A percentile compares a stretch with the other conserved stretches of the same genome.
Evolutionary conservation across 441 rosid genomes (phyloP).

Genomic region (Brassica balearica): DNA sequence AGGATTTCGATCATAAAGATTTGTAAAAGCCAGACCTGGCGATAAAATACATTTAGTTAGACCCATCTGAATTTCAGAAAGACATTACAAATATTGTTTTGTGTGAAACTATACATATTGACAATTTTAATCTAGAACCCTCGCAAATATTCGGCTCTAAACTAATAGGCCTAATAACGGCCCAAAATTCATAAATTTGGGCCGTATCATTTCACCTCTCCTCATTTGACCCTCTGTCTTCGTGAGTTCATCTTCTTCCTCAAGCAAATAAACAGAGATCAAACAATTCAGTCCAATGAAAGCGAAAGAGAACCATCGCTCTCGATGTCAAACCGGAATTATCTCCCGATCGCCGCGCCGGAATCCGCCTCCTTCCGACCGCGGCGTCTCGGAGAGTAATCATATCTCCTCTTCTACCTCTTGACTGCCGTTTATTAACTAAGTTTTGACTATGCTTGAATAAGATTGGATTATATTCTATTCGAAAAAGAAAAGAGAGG

Average conservation of each 20-base stretch:
- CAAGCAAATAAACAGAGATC: neutral
- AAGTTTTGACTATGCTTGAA: constrained; percentile 9
- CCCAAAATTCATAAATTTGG: neutral
- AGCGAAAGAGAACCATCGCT: neutral
- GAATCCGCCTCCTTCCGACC: neutral
- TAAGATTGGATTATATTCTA: neutral
- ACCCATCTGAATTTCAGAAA: neutral
- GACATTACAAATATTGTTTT: neutral
- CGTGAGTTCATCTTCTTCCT: neutral
- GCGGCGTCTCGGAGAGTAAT: constrained; percentile 13
- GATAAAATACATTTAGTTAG: neutral
- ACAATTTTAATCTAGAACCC: neutral
- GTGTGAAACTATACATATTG: constrained; percentile 1
- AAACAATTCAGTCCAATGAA: neutral
- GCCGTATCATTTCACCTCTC: neutral
- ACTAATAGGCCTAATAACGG: neutral
- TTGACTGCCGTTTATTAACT: neutral
- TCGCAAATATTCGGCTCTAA: neutral
- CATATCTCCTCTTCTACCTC: neutral
- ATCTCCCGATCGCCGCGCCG: constrained; percentile 16
- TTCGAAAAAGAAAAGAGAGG: neutral
- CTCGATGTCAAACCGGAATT: constrained; percentile 18
- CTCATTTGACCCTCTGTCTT: neutral
- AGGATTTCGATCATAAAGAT: neutral
- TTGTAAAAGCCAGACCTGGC: neutral